phyloP scores from a whole-genome alignment of 2,329 filamentous ascomycete genomes.

The Phialophora expanda region DNA sequence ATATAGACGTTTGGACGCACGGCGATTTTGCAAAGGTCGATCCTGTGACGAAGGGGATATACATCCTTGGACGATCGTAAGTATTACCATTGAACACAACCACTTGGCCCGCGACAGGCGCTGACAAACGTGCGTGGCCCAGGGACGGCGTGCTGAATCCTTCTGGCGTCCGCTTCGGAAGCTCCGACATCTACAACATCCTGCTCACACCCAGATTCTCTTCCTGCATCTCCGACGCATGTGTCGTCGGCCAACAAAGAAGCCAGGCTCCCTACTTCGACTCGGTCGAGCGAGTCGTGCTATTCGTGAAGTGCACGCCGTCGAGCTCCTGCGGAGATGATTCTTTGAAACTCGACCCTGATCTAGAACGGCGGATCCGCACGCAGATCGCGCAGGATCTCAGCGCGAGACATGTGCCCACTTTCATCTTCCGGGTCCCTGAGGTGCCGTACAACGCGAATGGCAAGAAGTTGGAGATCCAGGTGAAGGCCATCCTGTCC shows the following conservation, averaged over 20 bases:
- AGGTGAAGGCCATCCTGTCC: slow-evolving; percentile 18
- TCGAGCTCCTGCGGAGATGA: too few species aligned
- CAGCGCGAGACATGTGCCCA: slow-evolving; percentile 52
- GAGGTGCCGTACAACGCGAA: slow-evolving; percentile 31
- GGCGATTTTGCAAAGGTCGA: slow-evolving; percentile 59
- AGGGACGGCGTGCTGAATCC: slow-evolving; percentile 65
- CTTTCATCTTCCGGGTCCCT: slow-evolving; percentile 22
- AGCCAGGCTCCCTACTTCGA: slow-evolving; percentile 16
- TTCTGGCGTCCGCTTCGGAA: slow-evolving; percentile 85
- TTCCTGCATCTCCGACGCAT: slow-evolving; percentile 8
- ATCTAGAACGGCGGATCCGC: slow-evolving; percentile 65
- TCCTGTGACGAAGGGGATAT: slow-evolving; percentile 15
- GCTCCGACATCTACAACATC: slow-evolving; percentile 87
- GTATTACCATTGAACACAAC: background rate
- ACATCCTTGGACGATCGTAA: slow-evolving; percentile 25
- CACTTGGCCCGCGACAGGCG: too few species aligned
- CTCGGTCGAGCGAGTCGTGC: slow-evolving; percentile 21
- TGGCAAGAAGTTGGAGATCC: slow-evolving; percentile 34
- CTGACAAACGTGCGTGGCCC: too few species aligned
- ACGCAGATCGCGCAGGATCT: slow-evolving; percentile 67
- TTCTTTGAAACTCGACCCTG: slow-evolving; percentile 32
- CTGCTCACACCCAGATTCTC: slow-evolving; percentile 42
- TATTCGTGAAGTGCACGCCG: slow-evolving; percentile 32
- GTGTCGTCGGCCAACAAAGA: slow-evolving; percentile 29
- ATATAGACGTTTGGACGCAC: slow-evolving; percentile 68